Evolutionary conservation across 352 stramenopile species (phyloP).

Genomic region (Phytophthora fragariaefolia): DNA sequence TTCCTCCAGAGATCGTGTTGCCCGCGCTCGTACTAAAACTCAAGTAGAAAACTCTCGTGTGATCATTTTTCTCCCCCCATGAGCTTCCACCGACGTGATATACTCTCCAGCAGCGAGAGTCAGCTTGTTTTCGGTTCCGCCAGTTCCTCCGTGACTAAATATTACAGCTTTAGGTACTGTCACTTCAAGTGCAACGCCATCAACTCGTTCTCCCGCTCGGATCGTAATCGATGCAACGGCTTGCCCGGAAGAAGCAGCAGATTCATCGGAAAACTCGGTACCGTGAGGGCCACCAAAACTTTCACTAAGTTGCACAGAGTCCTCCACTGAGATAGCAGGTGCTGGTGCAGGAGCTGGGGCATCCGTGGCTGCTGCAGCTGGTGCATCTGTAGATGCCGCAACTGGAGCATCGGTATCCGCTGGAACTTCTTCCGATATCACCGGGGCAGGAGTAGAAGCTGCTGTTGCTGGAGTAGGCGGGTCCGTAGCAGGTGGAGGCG

Average conservation of each 20-base stretch:
- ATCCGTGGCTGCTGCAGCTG: neutral
- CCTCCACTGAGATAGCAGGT: conserved; percentile 10
- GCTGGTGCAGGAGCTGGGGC: neutral
- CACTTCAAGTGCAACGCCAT: conserved; percentile 12
- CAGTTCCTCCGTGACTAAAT: conserved; percentile 11
- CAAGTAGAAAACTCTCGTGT: conserved; percentile 20
- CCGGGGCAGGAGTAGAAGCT: neutral
- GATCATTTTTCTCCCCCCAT: conserved; percentile 19
- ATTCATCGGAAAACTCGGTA: conserved; percentile 9
- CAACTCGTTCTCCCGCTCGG: conserved; percentile 8
- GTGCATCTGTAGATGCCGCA: neutral
- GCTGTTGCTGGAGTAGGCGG: neutral
- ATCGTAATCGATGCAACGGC: conserved; percentile 4
- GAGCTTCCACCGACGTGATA: conserved; percentile 18
- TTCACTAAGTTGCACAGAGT: conserved; percentile 15
- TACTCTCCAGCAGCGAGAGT: conserved; percentile 3
- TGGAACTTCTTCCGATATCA: neutral
- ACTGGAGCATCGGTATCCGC: neutral
- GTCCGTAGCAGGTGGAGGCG: conserved; percentile 3
- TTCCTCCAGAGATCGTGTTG: conserved; percentile 11
- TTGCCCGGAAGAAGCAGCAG: conserved; percentile 3
- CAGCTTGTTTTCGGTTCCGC: neutral
- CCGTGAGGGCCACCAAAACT: conserved; percentile 15
- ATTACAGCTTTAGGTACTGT: neutral
- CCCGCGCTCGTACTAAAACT: conserved; percentile 15